These are phyloP conservation scores for Dioscorea zingiberensis DNA, from an alignment of 106 monocot genomes.

Conservation along the genomic window DNA sequence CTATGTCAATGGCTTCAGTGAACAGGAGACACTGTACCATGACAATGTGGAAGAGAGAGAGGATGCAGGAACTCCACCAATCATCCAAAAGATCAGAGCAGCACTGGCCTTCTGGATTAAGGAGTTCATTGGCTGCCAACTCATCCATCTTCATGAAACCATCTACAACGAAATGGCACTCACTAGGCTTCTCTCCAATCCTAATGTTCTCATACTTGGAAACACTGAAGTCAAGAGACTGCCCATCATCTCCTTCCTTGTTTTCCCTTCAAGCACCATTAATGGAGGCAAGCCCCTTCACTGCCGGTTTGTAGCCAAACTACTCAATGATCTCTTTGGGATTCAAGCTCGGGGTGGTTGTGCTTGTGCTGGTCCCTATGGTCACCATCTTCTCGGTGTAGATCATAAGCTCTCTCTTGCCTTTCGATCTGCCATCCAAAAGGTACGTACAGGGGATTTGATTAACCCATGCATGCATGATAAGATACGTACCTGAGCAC, in stretches of 20 bases:
- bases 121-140: constrained; percentile 12
- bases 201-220: constrained; percentile 19
- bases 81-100: constrained; percentile 35
- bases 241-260: constrained; percentile 44
- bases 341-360: constrained; percentile 50
- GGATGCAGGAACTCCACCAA: constrained; percentile 45
- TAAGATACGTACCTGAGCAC: not conserved
- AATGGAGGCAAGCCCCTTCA: constrained; percentile 24
- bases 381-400: constrained; percentile 27
- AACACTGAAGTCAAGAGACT: constrained; percentile 11
- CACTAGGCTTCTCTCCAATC: constrained; percentile 12
- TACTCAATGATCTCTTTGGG: constrained; percentile 47
- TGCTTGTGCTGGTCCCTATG: constrained; percentile 44
- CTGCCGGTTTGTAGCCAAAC: constrained; percentile 39
- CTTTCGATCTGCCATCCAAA: constrained; percentile 20
- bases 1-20: constrained; percentile 46
- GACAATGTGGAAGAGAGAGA: constrained; percentile 42
- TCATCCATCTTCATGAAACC: constrained; percentile 20
- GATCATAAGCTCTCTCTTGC: constrained; percentile 17
- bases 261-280: constrained; percentile 5
- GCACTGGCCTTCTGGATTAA: constrained; percentile 45
- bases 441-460: constrained; percentile 11
- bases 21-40: constrained; percentile 41
- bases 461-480: not conserved
- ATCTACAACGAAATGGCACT: constrained; percentile 13